Evolutionary conservation across 2,329 filamentous ascomycete genomes (phyloP), one percentile per base, ranked within the genome.

Genomic region (Ustulina deusta): DNA sequence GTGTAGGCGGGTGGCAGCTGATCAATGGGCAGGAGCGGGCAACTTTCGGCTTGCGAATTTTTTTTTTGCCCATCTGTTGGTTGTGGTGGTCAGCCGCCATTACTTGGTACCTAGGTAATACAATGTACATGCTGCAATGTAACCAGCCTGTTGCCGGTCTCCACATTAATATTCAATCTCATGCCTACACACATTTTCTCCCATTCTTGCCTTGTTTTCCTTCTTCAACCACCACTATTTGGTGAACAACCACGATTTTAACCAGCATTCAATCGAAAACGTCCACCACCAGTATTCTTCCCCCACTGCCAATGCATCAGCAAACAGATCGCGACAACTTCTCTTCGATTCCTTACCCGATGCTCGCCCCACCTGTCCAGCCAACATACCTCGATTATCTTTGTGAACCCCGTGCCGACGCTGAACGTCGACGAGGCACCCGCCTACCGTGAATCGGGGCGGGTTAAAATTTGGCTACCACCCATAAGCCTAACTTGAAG

Each of bases 401-500:
- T 73, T 83, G 82, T 73, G 81, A 85, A 77, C 80, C 81, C 74
- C 86, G 86, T 76, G 84, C 84, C 74, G 86, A 88, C 81, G 85
- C 86, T 68, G 83, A 88, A 82, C 86, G 86, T 75, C 86, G 86
- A 79, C 86, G 86, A 71, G 86, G 86, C 78, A 81, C 84, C 69
- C 75, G 76, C 72, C 74, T 75, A 73, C 83, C 80, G 77, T 83
- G 80, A 82, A 80, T 75, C 74, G 73, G 73, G 72, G 73, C 71
- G 72, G 76, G 76, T 72, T 78, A 72, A 77, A 38, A 65, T 22
- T 32, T 38, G 15, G 25, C 55, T 34, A 42, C 46, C 13, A n/a
- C 11, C 2, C 10, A 52, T 29, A 52, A 46, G 20, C 7, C 11
- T 40, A 54, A 55, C 34, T 40, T 27, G 17, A 49, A 54, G 15